A percentile compares a stretch with the other conserved stretches of the same genome.
Evolutionary conservation across 2,329 filamentous ascomycete species (phyloP).

Genomic region (Talaromyces albobiverticillius): DNA sequence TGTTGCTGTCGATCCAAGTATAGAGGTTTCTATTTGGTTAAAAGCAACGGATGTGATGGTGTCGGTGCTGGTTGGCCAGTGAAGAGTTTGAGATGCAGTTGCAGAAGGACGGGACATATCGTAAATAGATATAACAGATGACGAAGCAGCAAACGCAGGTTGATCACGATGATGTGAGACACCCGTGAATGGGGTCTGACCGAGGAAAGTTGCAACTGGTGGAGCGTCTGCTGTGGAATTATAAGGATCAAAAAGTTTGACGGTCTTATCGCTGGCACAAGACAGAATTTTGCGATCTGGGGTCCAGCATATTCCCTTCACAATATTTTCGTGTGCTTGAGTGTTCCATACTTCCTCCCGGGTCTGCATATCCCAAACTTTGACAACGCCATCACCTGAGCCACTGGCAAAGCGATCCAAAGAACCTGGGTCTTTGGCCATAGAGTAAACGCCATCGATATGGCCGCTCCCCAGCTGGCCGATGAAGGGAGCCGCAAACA

Average conservation of each 20-base stretch:
- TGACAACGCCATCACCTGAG: constrained; percentile 88
- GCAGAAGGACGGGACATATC: constrained; percentile 76
- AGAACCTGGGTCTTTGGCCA: constrained; percentile 75
- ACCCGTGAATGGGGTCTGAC: constrained; percentile 75
- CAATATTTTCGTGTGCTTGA: constrained; percentile 86
- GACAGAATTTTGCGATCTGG: constrained; percentile 79
- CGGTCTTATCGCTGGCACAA: constrained; percentile 78
- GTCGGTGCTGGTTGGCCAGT: constrained; percentile 84
- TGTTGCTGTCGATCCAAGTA: constrained; percentile 79
- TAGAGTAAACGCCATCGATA: constrained; percentile 82
- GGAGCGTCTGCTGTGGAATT: constrained; percentile 64
- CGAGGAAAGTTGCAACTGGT: constrained; percentile 83
- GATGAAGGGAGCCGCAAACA: constrained; percentile 84
- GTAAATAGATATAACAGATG: constrained; percentile 79
- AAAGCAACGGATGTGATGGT: constrained; percentile 87
- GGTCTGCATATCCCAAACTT: constrained; percentile 80
- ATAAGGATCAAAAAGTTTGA: constrained; percentile 92
- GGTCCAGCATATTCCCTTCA: constrained; percentile 90
- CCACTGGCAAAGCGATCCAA: constrained; percentile 75
- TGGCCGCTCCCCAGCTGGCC: constrained; percentile 85
- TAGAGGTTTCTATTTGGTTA: constrained; percentile 90
- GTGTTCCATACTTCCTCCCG: constrained; percentile 72
- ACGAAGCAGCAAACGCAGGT: constrained; percentile 74
- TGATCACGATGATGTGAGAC: constrained; percentile 77
- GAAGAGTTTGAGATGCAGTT: constrained; percentile 74